A percentile compares a stretch with the other conserved stretches of the same genome.
Conservation (phyloP, 1,139 yeast species). For the Sporopachydermia cereana region DNA sequence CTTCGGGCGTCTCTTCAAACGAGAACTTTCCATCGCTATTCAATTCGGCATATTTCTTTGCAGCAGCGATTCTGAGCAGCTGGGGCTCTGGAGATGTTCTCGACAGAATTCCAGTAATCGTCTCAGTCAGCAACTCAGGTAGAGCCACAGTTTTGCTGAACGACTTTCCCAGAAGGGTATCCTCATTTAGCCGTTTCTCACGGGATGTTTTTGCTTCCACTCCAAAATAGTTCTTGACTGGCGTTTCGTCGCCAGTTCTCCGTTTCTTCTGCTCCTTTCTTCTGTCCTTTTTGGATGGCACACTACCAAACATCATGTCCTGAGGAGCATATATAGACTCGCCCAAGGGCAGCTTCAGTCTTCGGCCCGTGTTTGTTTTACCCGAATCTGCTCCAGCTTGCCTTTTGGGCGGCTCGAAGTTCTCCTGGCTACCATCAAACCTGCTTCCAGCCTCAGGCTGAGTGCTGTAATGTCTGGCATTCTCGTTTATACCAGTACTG, state of each 20-base stretch:
- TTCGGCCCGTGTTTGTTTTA: too few relatives aligned
- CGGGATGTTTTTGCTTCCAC: background rate
- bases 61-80: background rate
- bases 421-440: too few relatives aligned
- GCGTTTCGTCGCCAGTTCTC: too few relatives aligned
- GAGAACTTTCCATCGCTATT: background rate
- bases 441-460: too few relatives aligned
- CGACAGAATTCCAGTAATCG: background rate
- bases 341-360: too few relatives aligned
- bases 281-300: background rate
- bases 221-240: too few relatives aligned
- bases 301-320: background rate
- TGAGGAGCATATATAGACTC: background rate
- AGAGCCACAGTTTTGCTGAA: background rate
- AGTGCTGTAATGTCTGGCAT: too few relatives aligned
- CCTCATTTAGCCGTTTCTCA: background rate
- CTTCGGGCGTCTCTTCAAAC: slow-evolving; percentile 28
- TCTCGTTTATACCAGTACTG: too few relatives aligned
- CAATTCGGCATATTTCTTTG: background rate
- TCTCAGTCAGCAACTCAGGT: background rate
- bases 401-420: too few relatives aligned
- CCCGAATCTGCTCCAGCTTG: too few relatives aligned
- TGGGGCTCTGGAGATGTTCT: background rate
- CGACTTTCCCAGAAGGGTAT: background rate
- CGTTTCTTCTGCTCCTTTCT: too few relatives aligned